Base-by-base conservation (phyloP, 139 green algal species). In the Micractinium conductrix region DNA sequence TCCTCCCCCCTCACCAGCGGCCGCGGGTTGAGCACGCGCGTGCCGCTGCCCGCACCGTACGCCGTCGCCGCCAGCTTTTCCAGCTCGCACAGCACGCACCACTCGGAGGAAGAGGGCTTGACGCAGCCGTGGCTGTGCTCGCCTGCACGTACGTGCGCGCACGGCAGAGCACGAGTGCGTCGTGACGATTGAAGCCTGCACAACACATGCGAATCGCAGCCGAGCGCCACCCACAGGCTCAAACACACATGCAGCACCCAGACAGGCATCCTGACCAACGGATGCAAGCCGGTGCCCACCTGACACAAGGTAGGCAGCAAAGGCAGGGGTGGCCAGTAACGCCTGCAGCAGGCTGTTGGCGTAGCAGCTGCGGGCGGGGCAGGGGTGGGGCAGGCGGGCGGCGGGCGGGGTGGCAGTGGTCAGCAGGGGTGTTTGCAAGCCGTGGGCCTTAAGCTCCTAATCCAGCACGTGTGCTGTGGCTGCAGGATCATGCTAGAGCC, bases 271-370 rank as follows among this genome's bases (percentile, higher is more conserved):
- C 60, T 38, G 33, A 8, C n/a, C 19, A 14, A 24, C n/a, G n/a
- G n/a, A n/a, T n/a, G n/a, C n/a, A n/a, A n/a, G n/a, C n/a, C n/a
- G n/a, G n/a, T n/a, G n/a, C 45, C 35, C 48, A 65, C 73, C 65
- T 22, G 74, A 67, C 21, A 85, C 70, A 42, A 91, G 38, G 68
- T 88, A 92, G 1, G 88, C 72, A 0, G 88, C 79, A 44, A 94
- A 67, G 12, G 90, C 55, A 30, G 78, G 85, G 62, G 86, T 96
- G 84, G 92, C 85, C 33, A 94, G 90, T 43, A 96, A 86, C 74
- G 87, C 92, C 80, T 96, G 93, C 67, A 96, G 81, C 71, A 94
- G 45, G 79, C 79, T 84, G 79, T 84, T 84, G 50, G 79, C 79
- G 16, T 74, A 84, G 79, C 79, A 83, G 60, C 44, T 83, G 78